These are phyloP conservation scores for Parachaetomium inaequale DNA, from an alignment of 495 filamentous ascomycete species.

Conservation along the genomic window DNA sequence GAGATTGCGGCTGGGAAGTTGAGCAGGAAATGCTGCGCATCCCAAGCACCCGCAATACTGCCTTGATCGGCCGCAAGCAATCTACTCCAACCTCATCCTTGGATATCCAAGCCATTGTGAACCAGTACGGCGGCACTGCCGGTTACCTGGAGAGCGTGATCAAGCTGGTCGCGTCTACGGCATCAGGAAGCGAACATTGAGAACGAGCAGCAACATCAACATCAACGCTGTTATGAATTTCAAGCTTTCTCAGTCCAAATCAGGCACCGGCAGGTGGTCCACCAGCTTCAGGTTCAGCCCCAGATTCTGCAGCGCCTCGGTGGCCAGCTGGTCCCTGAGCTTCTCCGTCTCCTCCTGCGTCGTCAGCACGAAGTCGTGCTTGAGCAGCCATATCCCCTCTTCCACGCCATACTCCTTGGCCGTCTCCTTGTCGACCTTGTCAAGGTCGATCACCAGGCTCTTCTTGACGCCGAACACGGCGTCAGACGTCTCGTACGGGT, in stretches of 20 bases:
- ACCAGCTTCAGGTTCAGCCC: slow-evolving; percentile 74
- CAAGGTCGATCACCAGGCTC: slow-evolving; percentile 71
- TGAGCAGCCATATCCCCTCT: slow-evolving; percentile 64
- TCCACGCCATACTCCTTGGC: slow-evolving; percentile 62
- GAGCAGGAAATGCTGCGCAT: slow-evolving; percentile 81
- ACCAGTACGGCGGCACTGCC: slow-evolving; percentile 51
- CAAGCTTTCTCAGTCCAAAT: slow-evolving; percentile 36
- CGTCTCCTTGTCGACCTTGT: slow-evolving; percentile 55
- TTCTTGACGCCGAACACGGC: slow-evolving; percentile 93
- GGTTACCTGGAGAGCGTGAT: slow-evolving; percentile 55
- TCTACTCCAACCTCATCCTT: slow-evolving; percentile 12
- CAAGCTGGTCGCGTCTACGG: slow-evolving; percentile 41
- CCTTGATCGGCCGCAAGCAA: slow-evolving; percentile 61
- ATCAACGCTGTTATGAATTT: slow-evolving; percentile 1
- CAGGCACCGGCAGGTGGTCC: slow-evolving; percentile 76
- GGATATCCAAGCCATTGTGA: slow-evolving; percentile 41
- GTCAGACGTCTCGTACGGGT: slow-evolving; percentile 87
- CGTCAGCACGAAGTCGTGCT: slow-evolving; percentile 70
- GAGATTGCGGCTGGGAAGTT: slow-evolving; percentile 66
- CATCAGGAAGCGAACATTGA: slow-evolving; percentile 37
- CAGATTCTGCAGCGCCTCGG: slow-evolving; percentile 64
- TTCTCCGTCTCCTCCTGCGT: slow-evolving; percentile 66
- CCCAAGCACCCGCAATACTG: slow-evolving; percentile 84
- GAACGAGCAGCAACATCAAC: slow-evolving; percentile 1
- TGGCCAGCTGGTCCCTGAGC: slow-evolving; percentile 67